These are phyloP conservation scores for Potentilla sterilis DNA, from an alignment of 306 rosid species.

Conservation along the genomic window DNA sequence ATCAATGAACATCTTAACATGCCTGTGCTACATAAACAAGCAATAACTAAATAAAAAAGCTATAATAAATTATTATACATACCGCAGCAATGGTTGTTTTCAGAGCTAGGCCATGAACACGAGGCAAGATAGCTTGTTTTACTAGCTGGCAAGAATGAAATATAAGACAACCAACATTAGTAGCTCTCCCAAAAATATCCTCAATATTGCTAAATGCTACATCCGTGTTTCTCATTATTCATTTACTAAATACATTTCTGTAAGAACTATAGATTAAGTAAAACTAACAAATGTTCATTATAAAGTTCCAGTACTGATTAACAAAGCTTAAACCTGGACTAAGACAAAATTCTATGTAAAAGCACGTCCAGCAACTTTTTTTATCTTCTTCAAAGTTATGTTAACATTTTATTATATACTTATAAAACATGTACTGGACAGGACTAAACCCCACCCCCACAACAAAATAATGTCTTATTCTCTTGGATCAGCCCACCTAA, in stretches of 20 bases:
- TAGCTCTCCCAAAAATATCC: slow-evolving; percentile 15
- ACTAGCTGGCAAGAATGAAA: slow-evolving; percentile 59
- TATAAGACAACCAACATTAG: slow-evolving; percentile 18
- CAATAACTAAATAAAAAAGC: slow-evolving; percentile 10
- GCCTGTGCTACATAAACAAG: background rate
- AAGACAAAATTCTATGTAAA: background rate
- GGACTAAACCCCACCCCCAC: background rate
- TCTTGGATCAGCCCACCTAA: background rate
- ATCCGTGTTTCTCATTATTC: background rate
- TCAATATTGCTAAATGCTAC: background rate
- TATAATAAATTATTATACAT: slow-evolving; percentile 32
- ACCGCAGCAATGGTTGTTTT: slow-evolving; percentile 98
- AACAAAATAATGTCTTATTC: background rate
- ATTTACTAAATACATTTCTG: background rate
- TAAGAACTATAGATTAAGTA: background rate
- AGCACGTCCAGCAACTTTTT: background rate
- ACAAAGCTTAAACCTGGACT: background rate
- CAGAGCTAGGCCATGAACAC: slow-evolving; percentile 92
- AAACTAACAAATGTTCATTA: background rate
- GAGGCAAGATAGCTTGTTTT: slow-evolving; percentile 87
- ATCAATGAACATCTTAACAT: background rate
- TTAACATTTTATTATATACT: background rate
- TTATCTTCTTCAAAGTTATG: background rate
- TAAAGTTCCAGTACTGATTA: background rate
- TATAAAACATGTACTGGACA: background rate